phyloP scores from a whole-genome alignment of 352 stramenopile species.

The Phytophthora macrochlamydospora region DNA sequence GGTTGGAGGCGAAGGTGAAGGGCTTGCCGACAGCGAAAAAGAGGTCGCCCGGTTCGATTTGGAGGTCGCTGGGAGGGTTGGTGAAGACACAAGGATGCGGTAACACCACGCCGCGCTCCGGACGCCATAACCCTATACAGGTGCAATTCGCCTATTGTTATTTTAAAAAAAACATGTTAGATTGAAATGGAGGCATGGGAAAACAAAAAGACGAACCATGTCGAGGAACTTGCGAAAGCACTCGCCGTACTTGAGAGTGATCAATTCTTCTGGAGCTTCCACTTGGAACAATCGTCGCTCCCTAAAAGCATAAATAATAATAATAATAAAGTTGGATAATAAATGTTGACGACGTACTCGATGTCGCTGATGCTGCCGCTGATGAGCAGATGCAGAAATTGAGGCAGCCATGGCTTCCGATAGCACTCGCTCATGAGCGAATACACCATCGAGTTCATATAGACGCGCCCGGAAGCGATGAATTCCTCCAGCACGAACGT shows the following conservation, averaged over 20 bases:
- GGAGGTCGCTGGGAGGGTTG: constrained; percentile 57
- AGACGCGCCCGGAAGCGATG: constrained; percentile 73
- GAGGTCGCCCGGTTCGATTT: constrained; percentile 61
- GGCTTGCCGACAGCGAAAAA: constrained; percentile 79
- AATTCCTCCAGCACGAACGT: constrained; percentile 74
- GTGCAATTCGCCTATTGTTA: constrained; percentile 50
- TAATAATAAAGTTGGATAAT: constrained; percentile 4
- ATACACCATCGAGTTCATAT: constrained; percentile 76
- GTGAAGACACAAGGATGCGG: constrained; percentile 75
- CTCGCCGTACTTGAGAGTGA: constrained; percentile 55
- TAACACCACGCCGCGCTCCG: constrained; percentile 50
- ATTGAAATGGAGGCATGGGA: not conserved
- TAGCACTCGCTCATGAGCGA: constrained; percentile 83
- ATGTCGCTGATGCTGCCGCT: constrained; percentile 62
- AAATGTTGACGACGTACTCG: constrained; percentile 40
- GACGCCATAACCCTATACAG: constrained; percentile 70
- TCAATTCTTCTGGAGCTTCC: constrained; percentile 50
- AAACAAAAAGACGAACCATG: constrained; percentile 32
- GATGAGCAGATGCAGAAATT: constrained; percentile 69
- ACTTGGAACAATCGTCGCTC: constrained; percentile 74
- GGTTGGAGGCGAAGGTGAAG: constrained; percentile 45
- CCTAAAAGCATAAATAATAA: constrained; percentile 22
- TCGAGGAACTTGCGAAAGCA: constrained; percentile 82
- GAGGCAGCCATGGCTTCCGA: constrained; percentile 72
- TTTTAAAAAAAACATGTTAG: not conserved